Base-by-base conservation (phyloP, 805 yeast genomes). In the Hanseniaspora lindneri region DNA sequence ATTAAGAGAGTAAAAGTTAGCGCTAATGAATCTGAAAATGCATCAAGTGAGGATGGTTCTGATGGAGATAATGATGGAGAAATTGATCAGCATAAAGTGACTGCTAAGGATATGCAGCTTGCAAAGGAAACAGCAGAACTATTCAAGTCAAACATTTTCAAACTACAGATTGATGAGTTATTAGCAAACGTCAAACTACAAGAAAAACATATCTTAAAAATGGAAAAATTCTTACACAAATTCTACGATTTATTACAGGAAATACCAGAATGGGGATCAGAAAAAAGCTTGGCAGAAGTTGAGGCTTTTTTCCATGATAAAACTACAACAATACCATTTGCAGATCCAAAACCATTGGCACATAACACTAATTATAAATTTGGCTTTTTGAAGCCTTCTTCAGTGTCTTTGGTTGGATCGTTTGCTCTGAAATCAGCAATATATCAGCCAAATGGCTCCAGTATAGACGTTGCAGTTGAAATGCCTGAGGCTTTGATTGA, bases 101-200 rank as follows among this genome's bases (percentile, higher is more conserved):
- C 83, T 0, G 79, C 92, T 0, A 88, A 85, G 56, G 96, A 92
- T 51, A 78, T 89, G 40, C 95, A 89, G 57, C 74, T 83, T 2
- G 95, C 96, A 0, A 74, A 95, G 57, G 96, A 88, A 62, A 84
- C 96, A 1, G 92, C 94, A 1, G 96, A 88, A 62, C 67, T 89
- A 40, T 92, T 88, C 76, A 86, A 88, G 60, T 86, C 96, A 8
- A 92, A 88, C 64, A 87, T 92, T 49, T 89, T 92, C 77, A 92
- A 92, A 63, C 66, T 92, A 51, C 95, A 92, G 67, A 87, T 92
- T 52, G 97, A 88, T 65, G 97, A 88, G 61, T 69, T 92, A 35
- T 68, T 92, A 56, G 75, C 77, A 55, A 97, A 89, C 63, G 75
- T 89, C 35, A 75, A 77, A 56, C 63, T 88, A 35, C 83, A 83